Base-by-base conservation (phyloP, 106 monocot genomes). In the Agapanthus africanus region DNA sequence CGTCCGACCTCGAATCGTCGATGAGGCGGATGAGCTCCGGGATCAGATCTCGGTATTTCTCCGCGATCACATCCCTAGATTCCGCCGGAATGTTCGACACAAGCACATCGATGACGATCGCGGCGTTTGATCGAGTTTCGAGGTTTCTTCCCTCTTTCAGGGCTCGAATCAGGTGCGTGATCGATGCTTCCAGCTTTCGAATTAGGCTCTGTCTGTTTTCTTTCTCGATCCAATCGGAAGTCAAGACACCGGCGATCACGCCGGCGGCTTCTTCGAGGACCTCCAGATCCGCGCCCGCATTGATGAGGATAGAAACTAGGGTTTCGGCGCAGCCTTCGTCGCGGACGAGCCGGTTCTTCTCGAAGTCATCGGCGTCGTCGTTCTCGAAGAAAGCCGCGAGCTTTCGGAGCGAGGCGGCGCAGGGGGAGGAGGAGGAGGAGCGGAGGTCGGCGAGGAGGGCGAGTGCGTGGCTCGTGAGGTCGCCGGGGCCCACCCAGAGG, bases 31-130 rank as follows among this genome's bases (percentile, higher is more conserved):
- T 59, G 47, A 91, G 70, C 34, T 70, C 73, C 38, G 74, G 61
- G 46, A 83, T 69, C 37, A 93, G 65, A 19, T 79, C 78, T 22
- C 74, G 38, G n/a, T n/a, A n/a, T 69, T 84, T 68, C 54, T 83
- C 88, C 4, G 66, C 57, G 42, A 92, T 59, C 31, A 86, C 1
- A 31, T 26, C 40, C 72, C 61, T 80, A 18, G 76, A 11, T 10
- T 77, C 65, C 14, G 50, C n/a, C n/a, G n/a, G 22, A 35, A 11
- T 26, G 0, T 7, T 44, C 22, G 60, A 35, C 13, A 78, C 30
- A 15, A 80, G 23, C 7, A 61, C 44, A 15, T 77, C 69, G 25
- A 90, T 34, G 30, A 90, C 40, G 61, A 42, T 39, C 0, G 79
- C 87, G 18, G 93, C 84, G 7, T 80, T 79, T 39, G 67, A 39